A percentile compares a stretch with the other conserved stretches of the same genome.
Evolutionary conservation across 768 basidiomycete species (phyloP).

Genomic region (Galerina sulciceps): DNA sequence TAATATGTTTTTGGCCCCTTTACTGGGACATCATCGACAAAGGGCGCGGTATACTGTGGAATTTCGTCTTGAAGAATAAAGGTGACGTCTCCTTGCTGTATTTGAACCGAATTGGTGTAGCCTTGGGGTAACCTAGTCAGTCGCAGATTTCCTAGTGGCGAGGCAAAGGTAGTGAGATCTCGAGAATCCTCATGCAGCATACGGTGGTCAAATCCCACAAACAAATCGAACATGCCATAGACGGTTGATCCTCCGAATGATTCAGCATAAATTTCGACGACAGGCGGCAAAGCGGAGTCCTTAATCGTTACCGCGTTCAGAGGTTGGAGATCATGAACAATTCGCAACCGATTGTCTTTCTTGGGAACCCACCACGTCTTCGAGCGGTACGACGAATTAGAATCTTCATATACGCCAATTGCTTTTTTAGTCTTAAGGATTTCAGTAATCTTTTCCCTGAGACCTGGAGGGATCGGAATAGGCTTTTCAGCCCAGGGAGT

Average conservation of each 20-base stretch:
- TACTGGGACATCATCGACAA: slow-evolving; percentile 14
- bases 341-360: slow-evolving; percentile 5
- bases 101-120: slow-evolving; percentile 33
- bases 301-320: slow-evolving; percentile 34
- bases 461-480: slow-evolving; percentile 36
- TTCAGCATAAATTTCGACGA: slow-evolving; percentile 27
- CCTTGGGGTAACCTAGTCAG: slow-evolving; percentile 34
- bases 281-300: slow-evolving; percentile 28
- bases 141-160: slow-evolving; percentile 24
- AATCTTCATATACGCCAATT: slow-evolving; percentile 23
- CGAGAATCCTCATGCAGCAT: slow-evolving; percentile 24
- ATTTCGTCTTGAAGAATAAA: slow-evolving; percentile 36
- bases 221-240: slow-evolving; percentile 28
- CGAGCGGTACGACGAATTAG: not conserved
- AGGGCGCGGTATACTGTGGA: slow-evolving; percentile 17
- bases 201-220: slow-evolving; percentile 34
- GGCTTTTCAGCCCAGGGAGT: slow-evolving; percentile 32
- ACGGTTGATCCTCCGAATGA: slow-evolving; percentile 20
- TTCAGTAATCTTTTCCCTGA: slow-evolving; percentile 23
- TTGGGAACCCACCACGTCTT: slow-evolving; percentile 20
- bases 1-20: slow-evolving; percentile 31
- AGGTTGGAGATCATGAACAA: slow-evolving; percentile 26
- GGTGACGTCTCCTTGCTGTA: slow-evolving; percentile 35
- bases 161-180: slow-evolving; percentile 35
- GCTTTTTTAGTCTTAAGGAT: slow-evolving; percentile 30